Percentiles rank a stretch among this genome's conserved stretches.
phyloP scores from a whole-genome alignment of 2,329 filamentous ascomycete species.

The Byssothecium circinans region DNA sequence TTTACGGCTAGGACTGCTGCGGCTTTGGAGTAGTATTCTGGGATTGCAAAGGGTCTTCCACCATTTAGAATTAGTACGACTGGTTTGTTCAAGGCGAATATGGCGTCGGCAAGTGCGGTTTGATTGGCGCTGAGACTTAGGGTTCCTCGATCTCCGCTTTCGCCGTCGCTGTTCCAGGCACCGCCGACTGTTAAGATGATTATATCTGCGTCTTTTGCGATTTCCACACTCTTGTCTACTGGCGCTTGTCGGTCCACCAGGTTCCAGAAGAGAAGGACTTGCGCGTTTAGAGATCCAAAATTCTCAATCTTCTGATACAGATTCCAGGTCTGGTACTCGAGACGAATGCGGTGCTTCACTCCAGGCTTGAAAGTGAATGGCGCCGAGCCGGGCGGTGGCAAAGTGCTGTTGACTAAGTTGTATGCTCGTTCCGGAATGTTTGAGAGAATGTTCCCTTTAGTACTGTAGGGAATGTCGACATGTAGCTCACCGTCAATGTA shows the following conservation, averaged over 20 bases:
- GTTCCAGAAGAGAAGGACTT: conserved; percentile 52
- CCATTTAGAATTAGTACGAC: conserved; percentile 49
- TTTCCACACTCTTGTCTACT: conserved; percentile 37
- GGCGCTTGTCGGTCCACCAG: conserved; percentile 43
- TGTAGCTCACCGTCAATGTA: conserved; percentile 42
- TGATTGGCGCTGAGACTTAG: conserved; percentile 44
- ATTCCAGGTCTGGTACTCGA: conserved; percentile 50
- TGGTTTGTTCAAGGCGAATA: conserved; percentile 46
- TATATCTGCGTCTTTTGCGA: conserved; percentile 43
- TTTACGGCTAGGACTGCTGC: conserved; percentile 47
- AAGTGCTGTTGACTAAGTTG: conserved; percentile 41
- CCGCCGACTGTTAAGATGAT: conserved; percentile 47
- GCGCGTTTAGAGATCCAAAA: conserved; percentile 46
- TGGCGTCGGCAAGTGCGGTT: conserved; percentile 41
- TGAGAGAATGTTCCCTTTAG: conserved; percentile 40
- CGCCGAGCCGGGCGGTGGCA: conserved; percentile 41
- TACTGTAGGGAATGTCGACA: conserved; percentile 27
- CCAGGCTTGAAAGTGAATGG: conserved; percentile 45
- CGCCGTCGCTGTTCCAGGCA: conserved; percentile 52
- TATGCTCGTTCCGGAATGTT: conserved; percentile 48
- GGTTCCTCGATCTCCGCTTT: conserved; percentile 47
- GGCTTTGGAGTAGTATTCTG: conserved; percentile 42
- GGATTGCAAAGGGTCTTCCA: conserved; percentile 48
- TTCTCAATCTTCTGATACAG: conserved; percentile 46
- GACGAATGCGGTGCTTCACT: conserved; percentile 40